Base-by-base conservation (phyloP, 768 basidiomycete species). In the Coprinopsis marcescibilis region DNA sequence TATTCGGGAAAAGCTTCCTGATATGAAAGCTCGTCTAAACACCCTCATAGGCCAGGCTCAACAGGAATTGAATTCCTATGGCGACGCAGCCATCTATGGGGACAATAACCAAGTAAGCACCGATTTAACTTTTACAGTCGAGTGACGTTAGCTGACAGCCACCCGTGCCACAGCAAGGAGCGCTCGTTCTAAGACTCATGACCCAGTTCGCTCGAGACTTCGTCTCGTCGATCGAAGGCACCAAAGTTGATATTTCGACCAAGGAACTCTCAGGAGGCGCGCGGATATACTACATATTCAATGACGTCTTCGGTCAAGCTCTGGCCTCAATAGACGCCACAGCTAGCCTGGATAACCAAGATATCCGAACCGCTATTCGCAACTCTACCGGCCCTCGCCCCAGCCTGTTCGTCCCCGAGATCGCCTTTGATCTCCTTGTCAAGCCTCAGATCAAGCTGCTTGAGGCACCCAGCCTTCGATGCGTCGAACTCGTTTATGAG, bases 41-140 rank as follows among this genome's bases (percentile, higher is more conserved):
- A 99, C 96, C 2, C 69, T 97, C 19, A 98, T 98, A 90, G 94
- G 95, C 13, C 96, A 99, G 68, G 92, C 96, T 6, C 95, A 97
- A 60, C 96, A 99, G 63, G 96, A 99, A 64, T 77, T 99, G 34
- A 90, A 91, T 65, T 85, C 93, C 3, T 98, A 96, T 59, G 96
- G 96, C 15, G 96, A 96, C 59, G 77, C 89, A 10, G 91, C 91
- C 2, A 77, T 90, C 58, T 88, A 89, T 51, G 95, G 92, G 4
- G 93, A 94, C 69, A 83, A 82, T 56, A 92, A 96, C 60, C 85
- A 86, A 71, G 84, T 78, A 56, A 85, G 70, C 81, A 76, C 53
- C 40, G 51, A 38, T 33, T n/a, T 8, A 25, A 41, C 47, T 48
- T 45, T 23, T 25, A 39, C 15, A 17, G 37, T 35, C 14, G 29